phyloP scores from a whole-genome alignment of 148 eudicot species.

The Rhododendron williamsianum region DNA sequence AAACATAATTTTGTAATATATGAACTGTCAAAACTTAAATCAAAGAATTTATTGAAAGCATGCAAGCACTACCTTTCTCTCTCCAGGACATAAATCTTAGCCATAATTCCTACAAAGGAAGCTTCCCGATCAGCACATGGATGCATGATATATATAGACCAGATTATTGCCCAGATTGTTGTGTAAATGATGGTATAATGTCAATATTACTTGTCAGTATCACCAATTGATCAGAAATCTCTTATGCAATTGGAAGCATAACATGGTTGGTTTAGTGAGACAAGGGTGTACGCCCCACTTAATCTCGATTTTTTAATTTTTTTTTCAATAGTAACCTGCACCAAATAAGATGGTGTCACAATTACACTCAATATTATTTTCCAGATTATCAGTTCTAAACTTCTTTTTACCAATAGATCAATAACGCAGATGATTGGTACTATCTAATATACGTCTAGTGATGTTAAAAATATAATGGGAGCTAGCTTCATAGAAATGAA shows the following conservation, averaged over 20 bases:
- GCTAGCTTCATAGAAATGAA: no score
- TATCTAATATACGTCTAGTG: no score
- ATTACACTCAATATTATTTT: background rate
- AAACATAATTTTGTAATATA: no score
- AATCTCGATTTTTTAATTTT: background rate
- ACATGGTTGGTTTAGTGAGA: background rate
- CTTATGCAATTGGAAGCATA: background rate
- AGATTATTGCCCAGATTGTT: background rate
- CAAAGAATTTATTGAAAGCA: background rate
- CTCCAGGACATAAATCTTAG: background rate
- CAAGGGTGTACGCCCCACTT: background rate
- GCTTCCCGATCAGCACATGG: background rate
- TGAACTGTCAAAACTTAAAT: background rate
- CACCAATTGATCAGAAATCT: no score
- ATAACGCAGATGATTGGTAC: no score
- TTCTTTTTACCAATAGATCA: background rate
- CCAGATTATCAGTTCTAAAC: no score
- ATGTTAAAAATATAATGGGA: no score
- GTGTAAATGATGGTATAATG: background rate
- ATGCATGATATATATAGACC: no score
- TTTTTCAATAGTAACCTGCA: no score
- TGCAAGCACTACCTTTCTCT: background rate
- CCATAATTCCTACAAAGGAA: background rate
- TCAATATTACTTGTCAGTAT: background rate
- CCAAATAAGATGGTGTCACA: background rate